phyloP scores from a whole-genome alignment of 495 filamentous ascomycete species.

The Acidomyces sp. region DNA sequence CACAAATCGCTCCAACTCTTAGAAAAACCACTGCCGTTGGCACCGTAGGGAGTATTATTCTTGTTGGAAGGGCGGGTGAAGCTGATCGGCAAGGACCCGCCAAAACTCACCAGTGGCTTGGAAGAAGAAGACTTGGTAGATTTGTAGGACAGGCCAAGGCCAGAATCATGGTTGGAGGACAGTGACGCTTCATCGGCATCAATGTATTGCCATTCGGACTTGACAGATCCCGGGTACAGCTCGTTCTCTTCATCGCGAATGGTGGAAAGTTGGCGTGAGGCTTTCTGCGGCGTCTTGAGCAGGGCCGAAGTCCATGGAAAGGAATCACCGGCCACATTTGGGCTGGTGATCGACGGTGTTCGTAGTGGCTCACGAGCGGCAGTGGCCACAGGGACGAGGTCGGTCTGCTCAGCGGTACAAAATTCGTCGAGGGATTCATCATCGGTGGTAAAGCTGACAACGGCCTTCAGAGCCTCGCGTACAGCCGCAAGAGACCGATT shows the following conservation, averaged over 20 bases:
- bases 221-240: conserved; percentile 60
- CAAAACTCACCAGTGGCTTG: conserved; percentile 34
- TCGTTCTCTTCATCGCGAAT: conserved; percentile 79
- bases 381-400: conserved; percentile 51
- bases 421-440: conserved; percentile 88
- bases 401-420: conserved; percentile 60
- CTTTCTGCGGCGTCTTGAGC: conserved; percentile 59
- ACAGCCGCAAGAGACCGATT: conserved; percentile 72
- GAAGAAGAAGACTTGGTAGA: conserved; percentile 25
- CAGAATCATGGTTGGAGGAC: conserved; percentile 65
- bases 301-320: conserved; percentile 95
- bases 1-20: conserved; percentile 98
- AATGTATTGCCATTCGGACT: conserved; percentile 36
- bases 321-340: conserved; percentile 63
- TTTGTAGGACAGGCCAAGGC: conserved; percentile 54
- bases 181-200: conserved; percentile 59
- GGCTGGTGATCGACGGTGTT: conserved; percentile 87
- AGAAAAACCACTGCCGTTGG: conserved; percentile 54
- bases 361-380: conserved; percentile 91
- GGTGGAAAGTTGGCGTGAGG: conserved; percentile 70
- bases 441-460: conserved; percentile 86
- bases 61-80: conserved; percentile 35
- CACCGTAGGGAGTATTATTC: conserved; percentile 20
- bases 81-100: conserved; percentile 66
- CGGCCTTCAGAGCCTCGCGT: conserved; percentile 60